Conservation (phyloP, 768 basidiomycete species). For the Boletus subcaerulescens region DNA sequence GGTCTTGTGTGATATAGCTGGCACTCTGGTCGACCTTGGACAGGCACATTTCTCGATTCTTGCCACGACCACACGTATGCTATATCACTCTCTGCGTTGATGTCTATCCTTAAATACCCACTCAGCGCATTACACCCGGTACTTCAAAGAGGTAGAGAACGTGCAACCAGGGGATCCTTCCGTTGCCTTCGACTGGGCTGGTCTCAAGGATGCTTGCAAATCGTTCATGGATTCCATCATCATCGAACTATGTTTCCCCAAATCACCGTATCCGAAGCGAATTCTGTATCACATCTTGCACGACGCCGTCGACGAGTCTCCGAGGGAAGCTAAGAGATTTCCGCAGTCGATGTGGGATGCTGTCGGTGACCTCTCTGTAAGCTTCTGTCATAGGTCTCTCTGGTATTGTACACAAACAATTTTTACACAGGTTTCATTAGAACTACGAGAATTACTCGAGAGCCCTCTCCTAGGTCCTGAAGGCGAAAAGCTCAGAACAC, state of each 20-base stretch:
- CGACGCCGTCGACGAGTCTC: constrained; percentile 71
- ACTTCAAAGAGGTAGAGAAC: constrained; percentile 53
- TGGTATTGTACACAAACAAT: neutral
- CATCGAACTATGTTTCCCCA: constrained; percentile 77
- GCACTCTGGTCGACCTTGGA: constrained; percentile 53
- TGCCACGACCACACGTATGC: constrained; percentile 67
- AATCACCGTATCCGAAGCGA: constrained; percentile 61
- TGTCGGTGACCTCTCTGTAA: constrained; percentile 76
- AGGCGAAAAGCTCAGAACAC: constrained; percentile 49
- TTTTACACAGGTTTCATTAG: constrained; percentile 51
- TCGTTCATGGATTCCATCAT: constrained; percentile 85
- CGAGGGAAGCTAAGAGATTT: constrained; percentile 70
- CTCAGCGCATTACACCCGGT: constrained; percentile 67
- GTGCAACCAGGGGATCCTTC: constrained; percentile 45
- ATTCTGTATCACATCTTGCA: constrained; percentile 65
- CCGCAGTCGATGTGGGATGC: constrained; percentile 80
- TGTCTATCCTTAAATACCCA: constrained; percentile 2
- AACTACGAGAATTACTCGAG: constrained; percentile 65
- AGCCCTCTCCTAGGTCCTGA: constrained; percentile 56
- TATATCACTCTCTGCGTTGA: neutral
- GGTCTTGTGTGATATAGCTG: constrained; percentile 60
- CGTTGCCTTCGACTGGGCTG: constrained; percentile 63
- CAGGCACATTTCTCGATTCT: constrained; percentile 68
- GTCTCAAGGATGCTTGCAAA: constrained; percentile 58
- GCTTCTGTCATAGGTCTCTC: constrained; percentile 43